Evolutionary conservation across 1,139 yeast species (phyloP), one percentile per base, ranked within the genome.

Genomic region (Meyerozyma smithsonii): DNA sequence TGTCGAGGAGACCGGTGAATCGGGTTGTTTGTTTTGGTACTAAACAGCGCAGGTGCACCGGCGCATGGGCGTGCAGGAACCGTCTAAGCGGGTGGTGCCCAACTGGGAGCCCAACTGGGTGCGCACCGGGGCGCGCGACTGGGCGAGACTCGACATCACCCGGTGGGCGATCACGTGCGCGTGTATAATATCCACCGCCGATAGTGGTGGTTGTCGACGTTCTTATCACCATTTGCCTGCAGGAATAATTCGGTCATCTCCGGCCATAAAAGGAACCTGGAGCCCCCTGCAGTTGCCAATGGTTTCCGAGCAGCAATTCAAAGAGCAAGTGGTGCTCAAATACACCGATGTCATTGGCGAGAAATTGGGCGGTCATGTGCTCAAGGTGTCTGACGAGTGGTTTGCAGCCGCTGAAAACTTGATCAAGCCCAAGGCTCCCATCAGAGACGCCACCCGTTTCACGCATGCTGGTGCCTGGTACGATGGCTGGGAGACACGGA

Each of bases 401-500:
- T 90, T 90, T 64, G 97, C 97, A 1, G 90, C 79, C 37, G 97
- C 97, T n/a, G 77, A 74, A 36, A 90, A 90, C 64, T 73, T 90
- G 55, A 81, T 88, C 60, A 81, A 85, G 56, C 90, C 96, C 28
- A 73, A 73, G 40, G 72, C 81, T 6, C 95, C 97, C 4, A 75
- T 87, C 42, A 72, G 94, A 55, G 95, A 87, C 54, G 84, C 86
- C 17, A 82, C 89, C 15, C 71, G 75, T 52, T 90, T 87, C 62
- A 79, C 84, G 4, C 84, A 78, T 47, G 78, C 90, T 4, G 97
- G 97, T 40, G 96, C 96, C 5, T 89, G 97, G 96, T 90, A 86
- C 58, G 97, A 90, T 52, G 97, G 97, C 12, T 90, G 97, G 97
- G 97, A 90, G 62, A 89, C 97, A 17, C 75, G 97, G 59, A 77